A percentile compares a stretch with the other conserved stretches of the same genome.
phyloP scores from a whole-genome alignment of 306 rosid genomes.

The Cicer cuneatum region DNA sequence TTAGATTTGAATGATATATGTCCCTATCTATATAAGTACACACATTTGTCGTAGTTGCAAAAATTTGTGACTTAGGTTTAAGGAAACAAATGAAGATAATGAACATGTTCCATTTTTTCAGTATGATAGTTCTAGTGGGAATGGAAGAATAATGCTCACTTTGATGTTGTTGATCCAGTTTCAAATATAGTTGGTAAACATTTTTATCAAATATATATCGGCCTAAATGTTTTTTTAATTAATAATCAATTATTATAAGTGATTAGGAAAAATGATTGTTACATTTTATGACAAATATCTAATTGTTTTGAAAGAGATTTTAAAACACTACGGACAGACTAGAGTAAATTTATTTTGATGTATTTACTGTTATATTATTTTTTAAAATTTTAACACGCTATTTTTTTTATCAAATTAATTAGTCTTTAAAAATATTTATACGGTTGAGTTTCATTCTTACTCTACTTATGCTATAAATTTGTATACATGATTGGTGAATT shows the following conservation, averaged over 20 bases:
- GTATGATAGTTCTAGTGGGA: neutral
- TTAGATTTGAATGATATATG: slow-evolving; percentile 24
- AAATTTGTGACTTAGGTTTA: slow-evolving; percentile 44
- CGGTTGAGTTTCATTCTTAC: too few relatives aligned
- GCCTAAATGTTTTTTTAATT: too few relatives aligned
- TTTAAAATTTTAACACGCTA: too few relatives aligned
- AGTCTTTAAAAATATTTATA: too few relatives aligned
- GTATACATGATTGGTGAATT: too few relatives aligned
- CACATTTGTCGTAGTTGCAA: slow-evolving; percentile 13
- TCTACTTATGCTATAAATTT: too few relatives aligned
- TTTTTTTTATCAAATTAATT: too few relatives aligned
- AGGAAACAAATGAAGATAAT: slow-evolving; percentile 25
- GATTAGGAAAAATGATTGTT: neutral
- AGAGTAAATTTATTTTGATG: too few relatives aligned
- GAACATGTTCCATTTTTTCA: slow-evolving; percentile 27
- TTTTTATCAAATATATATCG: slow-evolving; percentile 22
- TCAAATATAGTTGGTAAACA: neutral
- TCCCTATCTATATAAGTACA: slow-evolving; percentile 32
- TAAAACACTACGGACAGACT: too few relatives aligned
- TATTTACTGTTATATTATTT: too few relatives aligned
- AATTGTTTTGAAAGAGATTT: neutral
- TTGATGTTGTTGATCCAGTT: neutral
- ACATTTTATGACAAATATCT: neutral
- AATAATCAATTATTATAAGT: neutral
- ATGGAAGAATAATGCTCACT: slow-evolving; percentile 17